Evolutionary conservation across 2,329 filamentous ascomycete genomes (phyloP).

Genomic region (Coniochaeta sp.): DNA sequence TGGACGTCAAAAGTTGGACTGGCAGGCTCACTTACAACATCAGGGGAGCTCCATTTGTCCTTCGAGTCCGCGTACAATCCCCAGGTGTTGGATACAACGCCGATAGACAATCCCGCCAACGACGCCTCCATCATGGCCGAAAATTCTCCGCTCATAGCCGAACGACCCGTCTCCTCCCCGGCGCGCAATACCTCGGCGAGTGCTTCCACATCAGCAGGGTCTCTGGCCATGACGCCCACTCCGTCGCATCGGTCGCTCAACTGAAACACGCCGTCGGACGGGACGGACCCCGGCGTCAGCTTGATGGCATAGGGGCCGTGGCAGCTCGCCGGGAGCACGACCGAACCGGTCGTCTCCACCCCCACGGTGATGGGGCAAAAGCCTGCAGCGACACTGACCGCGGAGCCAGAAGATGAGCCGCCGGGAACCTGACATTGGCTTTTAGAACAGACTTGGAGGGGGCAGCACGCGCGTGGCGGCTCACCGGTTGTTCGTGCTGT

Average conservation of each 20-base stretch:
- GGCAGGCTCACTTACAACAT: constrained; percentile 10
- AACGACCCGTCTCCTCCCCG: background rate
- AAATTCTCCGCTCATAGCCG: background rate
- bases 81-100: constrained; percentile 6
- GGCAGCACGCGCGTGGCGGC: background rate
- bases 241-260: constrained; percentile 13
- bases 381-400: constrained; percentile 28
- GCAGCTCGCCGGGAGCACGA: constrained; percentile 29
- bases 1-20: background rate
- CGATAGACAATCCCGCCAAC: background rate
- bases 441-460: background rate
- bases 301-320: constrained; percentile 30
- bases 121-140: background rate
- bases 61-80: constrained; percentile 5
- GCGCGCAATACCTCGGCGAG: constrained; percentile 4
- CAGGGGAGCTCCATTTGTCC: constrained; percentile 11
- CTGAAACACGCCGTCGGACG: constrained; percentile 9
- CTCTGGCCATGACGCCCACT: constrained; percentile 15
- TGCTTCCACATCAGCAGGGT: constrained; percentile 11
- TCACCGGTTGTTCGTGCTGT: constrained; percentile 10
- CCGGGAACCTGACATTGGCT: background rate
- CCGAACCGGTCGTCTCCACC: constrained; percentile 29
- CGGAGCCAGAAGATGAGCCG: constrained; percentile 20
- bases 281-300: constrained; percentile 7
- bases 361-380: constrained; percentile 28